Evolutionary conservation across 352 stramenopile genomes (phyloP), one percentile per base, ranked within the genome.

Genomic region (Pythium phragmiticola): DNA sequence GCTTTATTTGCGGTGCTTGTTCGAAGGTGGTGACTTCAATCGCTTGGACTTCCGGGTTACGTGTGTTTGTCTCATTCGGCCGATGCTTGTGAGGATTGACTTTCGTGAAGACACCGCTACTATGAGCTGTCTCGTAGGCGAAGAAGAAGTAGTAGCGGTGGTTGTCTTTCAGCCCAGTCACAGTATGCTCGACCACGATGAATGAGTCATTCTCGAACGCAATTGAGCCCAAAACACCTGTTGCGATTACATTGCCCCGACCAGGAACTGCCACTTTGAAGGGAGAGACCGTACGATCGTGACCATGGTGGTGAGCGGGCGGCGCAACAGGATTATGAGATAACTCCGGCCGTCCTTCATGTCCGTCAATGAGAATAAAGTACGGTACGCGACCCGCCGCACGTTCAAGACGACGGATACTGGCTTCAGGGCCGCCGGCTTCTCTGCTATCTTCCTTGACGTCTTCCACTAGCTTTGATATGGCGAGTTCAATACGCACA

Each of bases 131-230:
- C 49, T 94, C 86, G 51, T 90, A 90, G 2, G 82, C 78, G 36
- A 92, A 89, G 63, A 88, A 94, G 28, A 90, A 69, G 33, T 75
- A 72, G 65, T 94, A 92, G 16, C 63, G 57, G 14, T 74, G 65
- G 26, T 92, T 86, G 1, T 74, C 54, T 2, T 65, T 42, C 1
- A 94, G 63, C 0, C 69, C 62, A n/a, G 68, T 19, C 3, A 92
- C 60, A 3, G 71, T 66, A 17, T 75, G 77, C 9, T 75, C 57
- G 17, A 90, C 64, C 9, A 33, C 48, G 5, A 90, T 7, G 16
- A 82, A 73, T 19, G 74, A 78, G 1, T 69, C 72, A 42, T 92
- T 91, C 50, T 90, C 77, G 37, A 43, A 28, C 0, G 45, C 65
- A 17, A 87, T 69, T 16, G 68, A 64, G 3, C 62, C 55, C 33